Base-by-base conservation (phyloP, 176 grass and related monocot species). In the Alloteropsis semialata region DNA sequence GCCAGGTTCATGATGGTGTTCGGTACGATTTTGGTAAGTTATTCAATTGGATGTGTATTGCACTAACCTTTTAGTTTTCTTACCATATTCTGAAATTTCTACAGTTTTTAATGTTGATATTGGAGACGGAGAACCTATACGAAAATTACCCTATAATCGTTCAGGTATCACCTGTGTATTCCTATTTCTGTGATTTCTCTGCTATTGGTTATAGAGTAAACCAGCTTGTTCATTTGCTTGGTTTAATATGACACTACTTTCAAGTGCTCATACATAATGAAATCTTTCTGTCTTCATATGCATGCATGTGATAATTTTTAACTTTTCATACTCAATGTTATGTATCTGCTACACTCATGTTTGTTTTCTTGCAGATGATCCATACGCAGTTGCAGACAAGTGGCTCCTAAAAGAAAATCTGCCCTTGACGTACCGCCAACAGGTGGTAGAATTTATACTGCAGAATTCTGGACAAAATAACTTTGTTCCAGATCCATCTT, bases 81-180 rank as follows among this genome's bases (percentile, higher is more conserved):
- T 77, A 81, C 55, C 3, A 12, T 44, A 21, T 78, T 74, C 17
- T 67, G 14, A 63, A 77, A 72, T 75, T 45, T 82, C 0, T 89
- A 59, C 79, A 99, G 96, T 99, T 86, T 99, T 99, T 87, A 90
- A 96, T 85, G 96, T 99, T 87, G 96, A 99, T 78, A 99, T 99
- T 90, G 96, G 89, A 78, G 96, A 99, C 85, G 96, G 96, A 59
- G 90, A 96, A 58, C 96, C 96, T 15, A 84, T 92, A 38, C 50
- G 96, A 27, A 99, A 99, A 76, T 84, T 99, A n/a, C 96, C 96
- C 48, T 99, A 96, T 84, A 99, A 99, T 72, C 75, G 75, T 67
- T 88, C 93, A 90, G 96, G 96, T 99, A 46, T 57, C 38, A 68
- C 61, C n/a, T 3, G 1, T 84, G 27, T 44, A 48, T 56, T 43